These are phyloP conservation scores for Gynochthodes officinalis DNA, from an alignment of 257 asterid genomes.

Conservation along the genomic window DNA sequence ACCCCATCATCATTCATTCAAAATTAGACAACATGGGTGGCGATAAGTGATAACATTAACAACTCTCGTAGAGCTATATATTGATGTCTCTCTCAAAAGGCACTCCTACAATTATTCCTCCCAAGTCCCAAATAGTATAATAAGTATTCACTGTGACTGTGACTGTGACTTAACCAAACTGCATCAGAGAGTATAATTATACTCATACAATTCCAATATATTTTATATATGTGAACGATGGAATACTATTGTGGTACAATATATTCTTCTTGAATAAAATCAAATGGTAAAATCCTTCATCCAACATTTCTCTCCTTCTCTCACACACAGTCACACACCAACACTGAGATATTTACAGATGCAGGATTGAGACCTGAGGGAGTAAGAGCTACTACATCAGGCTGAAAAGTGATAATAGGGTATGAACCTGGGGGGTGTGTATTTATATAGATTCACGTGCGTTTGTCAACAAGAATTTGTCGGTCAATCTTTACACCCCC, in stretches of 20 bases:
- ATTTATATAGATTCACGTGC: conserved; percentile 59
- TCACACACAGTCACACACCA: neutral
- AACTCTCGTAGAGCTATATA: neutral
- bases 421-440: conserved; percentile 32
- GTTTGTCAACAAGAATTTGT: conserved; percentile 42
- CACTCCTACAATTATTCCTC: conserved; percentile 13
- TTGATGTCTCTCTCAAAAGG: conserved; percentile 8
- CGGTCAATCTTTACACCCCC: conserved; percentile 21
- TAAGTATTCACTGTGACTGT: conserved; percentile 6
- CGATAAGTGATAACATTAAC: conserved; percentile 7
- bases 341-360: too few relatives aligned
- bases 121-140: neutral
- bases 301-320: neutral
- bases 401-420: conserved; percentile 24
- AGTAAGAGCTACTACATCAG: neutral
- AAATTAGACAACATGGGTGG: neutral
- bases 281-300: neutral
- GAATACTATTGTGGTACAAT: too few relatives aligned
- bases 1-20: conserved; percentile 7
- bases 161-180: conserved; percentile 19
- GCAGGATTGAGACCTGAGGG: neutral
- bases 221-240: too few relatives aligned
- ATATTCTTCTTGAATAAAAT: too few relatives aligned
- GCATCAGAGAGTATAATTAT: neutral
- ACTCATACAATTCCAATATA: neutral